Conservation (phyloP, 2,329 filamentous ascomycete species). For the Epichloe aotearoae region DNA sequence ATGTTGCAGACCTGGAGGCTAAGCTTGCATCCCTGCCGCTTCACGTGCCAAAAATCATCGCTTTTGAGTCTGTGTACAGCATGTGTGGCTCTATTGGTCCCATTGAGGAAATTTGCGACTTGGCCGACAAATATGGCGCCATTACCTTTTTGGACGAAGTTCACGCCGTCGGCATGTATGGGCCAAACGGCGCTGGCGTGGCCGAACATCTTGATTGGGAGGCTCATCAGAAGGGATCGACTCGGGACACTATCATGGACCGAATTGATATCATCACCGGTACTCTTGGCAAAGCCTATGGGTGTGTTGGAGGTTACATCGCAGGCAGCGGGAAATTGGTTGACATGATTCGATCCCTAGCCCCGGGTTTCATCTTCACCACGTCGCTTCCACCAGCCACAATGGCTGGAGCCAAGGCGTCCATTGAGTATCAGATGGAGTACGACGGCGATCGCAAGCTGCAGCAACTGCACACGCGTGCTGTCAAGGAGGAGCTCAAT, state of each 20-base stretch:
- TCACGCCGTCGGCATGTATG: slow-evolving; percentile 98
- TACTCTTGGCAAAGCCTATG: slow-evolving; percentile 94
- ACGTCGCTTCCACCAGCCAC: slow-evolving; percentile 90
- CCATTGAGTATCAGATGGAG: slow-evolving; percentile 85
- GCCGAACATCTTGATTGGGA: slow-evolving; percentile 96
- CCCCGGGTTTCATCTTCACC: slow-evolving; percentile 97
- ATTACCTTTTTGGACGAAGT: slow-evolving; percentile 98
- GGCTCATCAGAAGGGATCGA: slow-evolving; percentile 60
- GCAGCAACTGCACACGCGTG: slow-evolving; percentile 91
- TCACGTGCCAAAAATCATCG: slow-evolving; percentile 89
- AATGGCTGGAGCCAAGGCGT: slow-evolving; percentile 85
- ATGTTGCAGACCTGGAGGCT: slow-evolving; percentile 79
- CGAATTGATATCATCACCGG: slow-evolving; percentile 96
- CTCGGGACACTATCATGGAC: slow-evolving; percentile 80
- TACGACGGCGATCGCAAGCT: slow-evolving; percentile 78
- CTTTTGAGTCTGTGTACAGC: slow-evolving; percentile 97
- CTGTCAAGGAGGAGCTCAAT: slow-evolving; percentile 74
- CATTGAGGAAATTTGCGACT: slow-evolving; percentile 88
- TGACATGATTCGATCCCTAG: slow-evolving; percentile 85
- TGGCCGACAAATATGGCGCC: slow-evolving; percentile 94
- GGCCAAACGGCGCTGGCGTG: slow-evolving; percentile 86
- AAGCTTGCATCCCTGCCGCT: slow-evolving; percentile 81
- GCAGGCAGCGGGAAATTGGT: slow-evolving; percentile 77
- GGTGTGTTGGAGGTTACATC: slow-evolving; percentile 95
- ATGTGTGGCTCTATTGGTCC: slow-evolving; percentile 98